Evolutionary conservation across 306 rosid genomes (phyloP).

Genomic region (Alnus glutinosa): DNA sequence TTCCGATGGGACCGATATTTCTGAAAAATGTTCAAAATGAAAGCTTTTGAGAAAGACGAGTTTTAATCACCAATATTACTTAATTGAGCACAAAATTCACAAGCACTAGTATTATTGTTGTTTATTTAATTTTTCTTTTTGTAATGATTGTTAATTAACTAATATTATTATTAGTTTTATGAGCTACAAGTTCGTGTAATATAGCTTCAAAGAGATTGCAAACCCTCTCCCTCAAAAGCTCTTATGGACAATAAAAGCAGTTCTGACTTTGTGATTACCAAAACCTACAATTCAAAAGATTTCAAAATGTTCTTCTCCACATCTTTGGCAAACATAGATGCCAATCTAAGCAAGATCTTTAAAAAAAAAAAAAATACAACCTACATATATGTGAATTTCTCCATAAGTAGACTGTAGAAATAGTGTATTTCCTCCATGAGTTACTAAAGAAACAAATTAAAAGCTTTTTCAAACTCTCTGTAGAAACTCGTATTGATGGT

Average conservation of each 20-base stretch:
- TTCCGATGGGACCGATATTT: slow-evolving; percentile 90
- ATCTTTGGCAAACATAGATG: background rate
- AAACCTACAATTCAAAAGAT: background rate
- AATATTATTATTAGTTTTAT: no score
- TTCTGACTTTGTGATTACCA: background rate
- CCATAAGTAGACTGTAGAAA: background rate
- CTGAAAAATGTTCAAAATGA: slow-evolving; percentile 37
- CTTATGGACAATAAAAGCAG: background rate
- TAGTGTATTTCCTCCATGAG: background rate
- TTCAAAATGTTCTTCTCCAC: background rate
- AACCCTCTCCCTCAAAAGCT: no score
- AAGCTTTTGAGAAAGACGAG: background rate
- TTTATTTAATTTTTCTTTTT: background rate
- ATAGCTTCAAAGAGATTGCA: background rate
- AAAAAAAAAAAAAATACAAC: no score
- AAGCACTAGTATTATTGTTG: background rate
- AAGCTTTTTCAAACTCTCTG: background rate
- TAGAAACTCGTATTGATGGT: background rate
- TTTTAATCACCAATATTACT: background rate
- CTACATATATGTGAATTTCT: no score
- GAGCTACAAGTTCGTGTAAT: no score
- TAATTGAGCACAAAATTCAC: background rate
- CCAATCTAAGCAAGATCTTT: no score
- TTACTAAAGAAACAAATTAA: background rate
- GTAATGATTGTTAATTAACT: background rate